Base-by-base conservation (phyloP, 495 filamentous ascomycete genomes). In the Penicillium alfredii region DNA sequence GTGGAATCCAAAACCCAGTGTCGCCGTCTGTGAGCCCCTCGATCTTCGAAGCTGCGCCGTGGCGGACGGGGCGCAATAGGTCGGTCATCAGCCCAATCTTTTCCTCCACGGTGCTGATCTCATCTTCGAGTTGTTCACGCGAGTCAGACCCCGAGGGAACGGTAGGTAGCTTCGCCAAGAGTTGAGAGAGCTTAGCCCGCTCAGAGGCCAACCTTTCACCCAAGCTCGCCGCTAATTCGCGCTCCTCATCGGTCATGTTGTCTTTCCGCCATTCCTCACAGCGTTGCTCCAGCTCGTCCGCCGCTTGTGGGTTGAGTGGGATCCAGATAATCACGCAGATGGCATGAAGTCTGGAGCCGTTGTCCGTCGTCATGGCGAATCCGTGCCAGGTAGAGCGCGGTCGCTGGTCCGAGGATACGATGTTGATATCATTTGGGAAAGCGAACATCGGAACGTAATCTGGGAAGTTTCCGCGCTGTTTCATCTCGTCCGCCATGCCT, bases 371-470 rank as follows among this genome's bases (percentile, higher is more conserved):
- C 92, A 98, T 97, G 40, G 86, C 88, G 57, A 97, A 98, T 26
- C 92, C 92, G 69, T 98, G 92, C 92, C 92, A 98, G 13, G 90
- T 95, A 27, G 92, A 84, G 36, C 88, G 72, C 2, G 92, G 92
- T 42, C 87, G 75, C 53, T 97, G 88, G 53, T 98, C 92, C 2
- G 87, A 87, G 6, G 92, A 95, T 6, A 97, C 85, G 33, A 98
- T 90, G 38, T 87, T 86, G 49, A 98, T 86, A 61, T 98, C 92
- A 59, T 98, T 95, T 17, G 92, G 92, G 51, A 97, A 98, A 13
- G 92, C 88, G 52, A 97, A 98, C 92, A 98, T 97, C 16, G 92
- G 92, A 23, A 98, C 86, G 49, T 95, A 97, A 53, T 98, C 90
- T 3, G 92, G 92, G 56, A 98, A 96, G 34, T 77, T 78, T 27